These are phyloP conservation scores for Blastobotrys peoriensis DNA, from an alignment of 805 yeast genomes.

Conservation along the genomic window DNA sequence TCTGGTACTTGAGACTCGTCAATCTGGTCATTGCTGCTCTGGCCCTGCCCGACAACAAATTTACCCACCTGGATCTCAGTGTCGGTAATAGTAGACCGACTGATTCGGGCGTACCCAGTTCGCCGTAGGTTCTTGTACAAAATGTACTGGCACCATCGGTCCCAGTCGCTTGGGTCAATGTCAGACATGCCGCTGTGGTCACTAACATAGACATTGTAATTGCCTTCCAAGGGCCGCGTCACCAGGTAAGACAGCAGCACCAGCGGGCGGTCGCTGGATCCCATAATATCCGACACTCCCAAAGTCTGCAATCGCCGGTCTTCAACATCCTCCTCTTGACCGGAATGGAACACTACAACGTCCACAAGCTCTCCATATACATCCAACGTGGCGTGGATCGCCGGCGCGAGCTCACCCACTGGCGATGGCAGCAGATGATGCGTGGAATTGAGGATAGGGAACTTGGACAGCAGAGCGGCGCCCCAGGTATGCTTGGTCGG, in stretches of 20 bases:
- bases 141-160: conserved; percentile 98
- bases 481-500: conserved; percentile 99
- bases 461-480: conserved; percentile 81
- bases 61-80: conserved; percentile 96
- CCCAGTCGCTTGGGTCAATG: conserved; percentile 90
- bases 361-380: conserved; percentile 84
- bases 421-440: conserved; percentile 95
- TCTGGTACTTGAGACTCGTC: conserved; percentile 52
- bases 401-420: conserved; percentile 97
- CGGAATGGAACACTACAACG: conserved; percentile 94
- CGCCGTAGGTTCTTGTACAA: conserved; percentile 80
- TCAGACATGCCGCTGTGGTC: conserved; percentile 83
- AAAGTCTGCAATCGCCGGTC: conserved; percentile 84
- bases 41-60: conserved; percentile 53
- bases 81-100: conserved; percentile 91
- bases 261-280: conserved; percentile 73
- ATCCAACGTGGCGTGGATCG: conserved; percentile 91
- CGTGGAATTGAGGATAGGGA: conserved; percentile 85
- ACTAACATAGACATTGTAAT: conserved; percentile 87
- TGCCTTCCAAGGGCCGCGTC: conserved; percentile 79
- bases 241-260: conserved; percentile 86
- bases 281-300: conserved; percentile 71
- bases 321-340: conserved; percentile 95
- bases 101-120: conserved; percentile 88
- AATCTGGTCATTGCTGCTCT: conserved; percentile 53